Evolutionary conservation across 345 rosid species (phyloP), one percentile per base, ranked within the genome.

Genomic region (Euclidium syriacum): DNA sequence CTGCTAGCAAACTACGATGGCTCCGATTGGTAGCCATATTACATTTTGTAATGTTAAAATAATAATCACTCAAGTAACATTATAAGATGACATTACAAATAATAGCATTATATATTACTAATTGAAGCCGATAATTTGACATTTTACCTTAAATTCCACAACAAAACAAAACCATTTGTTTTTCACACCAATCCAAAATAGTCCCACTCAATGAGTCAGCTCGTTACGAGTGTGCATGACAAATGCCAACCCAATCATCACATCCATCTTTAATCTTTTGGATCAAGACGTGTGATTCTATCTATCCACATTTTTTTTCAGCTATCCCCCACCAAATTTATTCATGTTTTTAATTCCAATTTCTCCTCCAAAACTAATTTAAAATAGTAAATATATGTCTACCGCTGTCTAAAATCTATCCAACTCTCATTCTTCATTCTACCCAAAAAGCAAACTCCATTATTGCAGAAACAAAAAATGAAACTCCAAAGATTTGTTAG

Each of bases 221-320:
- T 56, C 9, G 6, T 47, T 56, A 47, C 39, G 23, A 30, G 12
- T 46, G 32, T 26, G 17, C 30, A 56, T 27, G 65, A 57, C 72
- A 67, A 47, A 49, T 29, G 72, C 51, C 65, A 67, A n/a, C 30
- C 23, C 50, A 57, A 27, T 57, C 16, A 55, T 35, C 11, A 43
- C 57, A 18, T 27, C 41, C 50, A 57, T 38, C 51, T 26, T 10
- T 35, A 36, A 3, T 23, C n/a, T 22, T 19, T 27, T 43, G 8
- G 34, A 48, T 57, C 42, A 48, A 15, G 32, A 67, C 65, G 65
- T 67, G 40, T 22, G 36, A 58, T 58, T 40, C 43, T 49, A 58
- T 67, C 72, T 57, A 67, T 48, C 64, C 64, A 66, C 50, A 20
- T 11, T 6, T 35, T 56, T 61, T 50, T 12, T 26, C 48, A 46